Evolutionary conservation across 2,329 filamentous ascomycete genomes (phyloP), one percentile per base, ranked within the genome.

Genomic region (Cadophora gregata): DNA sequence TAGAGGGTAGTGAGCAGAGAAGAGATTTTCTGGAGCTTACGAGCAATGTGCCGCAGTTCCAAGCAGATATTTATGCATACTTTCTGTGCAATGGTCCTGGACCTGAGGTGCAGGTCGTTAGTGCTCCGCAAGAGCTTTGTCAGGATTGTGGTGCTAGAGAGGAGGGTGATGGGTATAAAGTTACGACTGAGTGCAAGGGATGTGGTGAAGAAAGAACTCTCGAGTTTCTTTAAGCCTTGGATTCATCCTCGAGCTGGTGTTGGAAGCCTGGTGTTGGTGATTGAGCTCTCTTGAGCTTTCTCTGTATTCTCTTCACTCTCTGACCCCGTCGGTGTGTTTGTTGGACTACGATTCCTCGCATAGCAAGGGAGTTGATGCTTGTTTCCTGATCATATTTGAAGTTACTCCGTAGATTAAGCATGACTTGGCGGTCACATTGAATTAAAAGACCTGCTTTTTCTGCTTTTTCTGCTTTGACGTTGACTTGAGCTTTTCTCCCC

Each of bases 111-210:
- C 55, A 65, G 33, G 56, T 69, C 3, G 36, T 48, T 24, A 56
- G 47, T 53, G 59, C 51, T 21, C 33, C 8, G 3, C 58, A 48
- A 8, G 53, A 63, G 36, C 21, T 72, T 9, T 74, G 72, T 59
- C 59, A 66, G 9, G 64, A 72, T 5, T 74, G 72, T 66, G 72
- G 71, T 19, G 65, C 70, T 7, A 67, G 51, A n/a, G 47, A 53
- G 1, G 63, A 67, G 3, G 68, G 53, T 1, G 65, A 73, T 29
- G 60, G 61, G 3, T 74, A 73, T 62, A 61, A 63, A 12, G 50
- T 71, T 33, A 51, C 19, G 3, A 50, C 62, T 14, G 47, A 48
- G 7, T 74, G 72, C 53, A 67, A 65, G 29, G 38, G n/a, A 6
- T 74, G 72, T 63, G 69, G 70, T 1, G 25, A 63, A 45, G 25